phyloP scores from a whole-genome alignment of 441 rosid genomes.

The Populus hybrid region DNA sequence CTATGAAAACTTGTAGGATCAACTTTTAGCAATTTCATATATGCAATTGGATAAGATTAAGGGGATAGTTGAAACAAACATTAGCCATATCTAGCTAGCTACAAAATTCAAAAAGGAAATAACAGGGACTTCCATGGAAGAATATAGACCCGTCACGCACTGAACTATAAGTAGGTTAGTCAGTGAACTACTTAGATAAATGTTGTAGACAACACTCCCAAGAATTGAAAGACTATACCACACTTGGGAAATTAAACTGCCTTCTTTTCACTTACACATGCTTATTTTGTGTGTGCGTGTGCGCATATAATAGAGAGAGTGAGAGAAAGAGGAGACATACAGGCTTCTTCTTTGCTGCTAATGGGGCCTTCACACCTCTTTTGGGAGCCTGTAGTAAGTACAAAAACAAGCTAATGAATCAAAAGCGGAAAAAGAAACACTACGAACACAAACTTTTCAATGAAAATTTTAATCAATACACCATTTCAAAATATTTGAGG shows the following conservation, averaged over 20 bases:
- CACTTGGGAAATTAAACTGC: too few relatives aligned
- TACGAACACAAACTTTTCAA: not conserved
- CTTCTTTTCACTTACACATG: not conserved
- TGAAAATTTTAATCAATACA: too few relatives aligned
- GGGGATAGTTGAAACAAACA: too few relatives aligned
- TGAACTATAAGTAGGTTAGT: too few relatives aligned
- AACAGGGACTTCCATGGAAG: too few relatives aligned
- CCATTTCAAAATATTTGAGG: too few relatives aligned
- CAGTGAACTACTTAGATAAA: too few relatives aligned
- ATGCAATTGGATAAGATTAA: too few relatives aligned
- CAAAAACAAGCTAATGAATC: not conserved
- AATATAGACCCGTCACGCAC: too few relatives aligned
- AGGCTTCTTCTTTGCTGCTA: not conserved
- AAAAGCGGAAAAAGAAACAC: not conserved
- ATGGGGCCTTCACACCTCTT: not conserved
- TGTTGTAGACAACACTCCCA: not conserved
- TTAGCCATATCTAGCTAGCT: too few relatives aligned
- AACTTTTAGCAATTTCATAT: too few relatives aligned
- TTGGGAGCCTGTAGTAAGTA: not conserved
- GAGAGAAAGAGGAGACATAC: not conserved
- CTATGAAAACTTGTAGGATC: not conserved
- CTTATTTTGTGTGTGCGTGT: not conserved
- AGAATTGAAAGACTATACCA: not conserved
- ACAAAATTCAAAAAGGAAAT: too few relatives aligned
- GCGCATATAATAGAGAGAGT: not conserved